Percentiles rank a stretch among this genome's conserved stretches.
Conservation (phyloP, 83 land plant species). For the Diphasiastrum complanatum region DNA sequence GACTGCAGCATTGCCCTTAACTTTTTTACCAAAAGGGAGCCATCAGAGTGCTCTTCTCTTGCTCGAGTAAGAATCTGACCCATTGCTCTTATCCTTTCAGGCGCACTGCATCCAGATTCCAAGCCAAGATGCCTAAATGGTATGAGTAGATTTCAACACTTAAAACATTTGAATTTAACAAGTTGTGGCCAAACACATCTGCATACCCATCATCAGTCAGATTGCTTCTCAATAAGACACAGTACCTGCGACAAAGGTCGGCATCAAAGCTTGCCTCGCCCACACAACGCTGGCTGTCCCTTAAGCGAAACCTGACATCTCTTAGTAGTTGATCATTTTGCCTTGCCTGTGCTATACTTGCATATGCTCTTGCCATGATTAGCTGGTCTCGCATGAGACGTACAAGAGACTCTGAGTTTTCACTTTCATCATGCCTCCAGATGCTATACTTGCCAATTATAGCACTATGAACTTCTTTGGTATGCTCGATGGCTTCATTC, state of each 20-base stretch:
- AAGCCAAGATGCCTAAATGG: background rate
- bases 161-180: background rate
- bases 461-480: conserved; percentile 73
- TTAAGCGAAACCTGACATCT: conserved; percentile 44
- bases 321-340: conserved; percentile 38
- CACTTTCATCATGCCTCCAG: conserved; percentile 83
- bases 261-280: conserved; percentile 64
- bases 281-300: conserved; percentile 53
- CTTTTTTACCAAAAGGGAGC: conserved; percentile 46
- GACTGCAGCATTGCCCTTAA: conserved; percentile 84
- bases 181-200: background rate
- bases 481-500: conserved; percentile 77
- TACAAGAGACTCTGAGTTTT: conserved; percentile 68
- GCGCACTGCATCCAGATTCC: conserved; percentile 42
- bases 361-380: conserved; percentile 84
- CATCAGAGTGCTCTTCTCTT: conserved; percentile 54
- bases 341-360: conserved; percentile 50
- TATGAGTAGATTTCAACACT: conserved; percentile 1
- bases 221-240: background rate
- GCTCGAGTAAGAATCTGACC: conserved; percentile 65
- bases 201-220: background rate
- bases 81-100: conserved; percentile 68
- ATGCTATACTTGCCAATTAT: conserved; percentile 82
- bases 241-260: conserved; percentile 61
- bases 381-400: conserved; percentile 83